Base-by-base conservation (phyloP, 1,284 basidiomycete genomes). In the Sanguinoderma infundibulare region DNA sequence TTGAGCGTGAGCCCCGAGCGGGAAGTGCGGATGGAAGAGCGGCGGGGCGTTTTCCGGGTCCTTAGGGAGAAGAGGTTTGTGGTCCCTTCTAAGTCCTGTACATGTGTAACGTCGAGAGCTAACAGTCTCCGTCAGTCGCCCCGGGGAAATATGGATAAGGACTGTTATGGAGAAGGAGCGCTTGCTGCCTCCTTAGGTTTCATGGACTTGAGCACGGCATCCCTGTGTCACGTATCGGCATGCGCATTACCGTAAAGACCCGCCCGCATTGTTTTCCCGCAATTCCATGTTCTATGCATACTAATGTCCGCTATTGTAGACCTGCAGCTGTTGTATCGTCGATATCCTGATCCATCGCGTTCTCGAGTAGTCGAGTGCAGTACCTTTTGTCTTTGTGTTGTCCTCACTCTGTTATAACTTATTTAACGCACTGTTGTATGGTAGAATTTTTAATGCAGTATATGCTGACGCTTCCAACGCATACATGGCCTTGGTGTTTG, bases 91-190 rank as follows among this genome's bases (percentile, higher is more conserved):
- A 53, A 24, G 26, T 9, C 30, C 39, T 7, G 35, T 10, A 15
- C 40, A 54, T 53, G 56, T 17, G 55, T 53, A 42, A 9, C n/a
- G 17, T 42, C 20, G 10, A 10, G 15, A 49, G 46, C 28, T 49
- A 32, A 51, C 20, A 20, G 42, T 61, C 44, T 26, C 42, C 54
- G 59, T 55, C 60, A 92, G 90, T 69, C 89, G 88, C 22, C 90
- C 90, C n/a, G 88, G 89, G 15, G 90, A 92, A 72, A 89, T 92
- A 47, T 92, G 91, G 90, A 83, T 92, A 53, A 78, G 84, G 53
- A 81, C 86, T 20, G 88, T 92, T 42, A 80, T 82, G n/a, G 76
- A 78, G 53, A 87, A 87, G 74, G 89, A 91, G 64, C 73, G 81
- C 35, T 58, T 86, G 52, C 72, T 79, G 62, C 83, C 71, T 3